Evolutionary conservation across 495 filamentous ascomycete species (phyloP).

Genomic region (Aspergillus sparsus): DNA sequence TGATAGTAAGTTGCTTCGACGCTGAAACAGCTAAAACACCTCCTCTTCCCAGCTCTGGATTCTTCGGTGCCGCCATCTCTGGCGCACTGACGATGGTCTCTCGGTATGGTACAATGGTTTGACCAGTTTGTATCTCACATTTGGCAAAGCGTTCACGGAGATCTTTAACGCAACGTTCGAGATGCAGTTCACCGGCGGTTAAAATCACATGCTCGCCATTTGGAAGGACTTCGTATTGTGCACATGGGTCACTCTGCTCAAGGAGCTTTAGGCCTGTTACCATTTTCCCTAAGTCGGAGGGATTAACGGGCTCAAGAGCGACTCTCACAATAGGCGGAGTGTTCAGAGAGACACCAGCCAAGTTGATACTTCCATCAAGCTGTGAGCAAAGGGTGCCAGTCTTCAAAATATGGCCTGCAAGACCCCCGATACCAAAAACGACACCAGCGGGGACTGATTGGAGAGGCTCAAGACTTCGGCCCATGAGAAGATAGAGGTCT

Average conservation of each 20-base stretch:
- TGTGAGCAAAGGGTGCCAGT: constrained; percentile 92
- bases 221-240: constrained; percentile 88
- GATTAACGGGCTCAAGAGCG: constrained; percentile 85
- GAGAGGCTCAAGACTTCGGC: constrained; percentile 80
- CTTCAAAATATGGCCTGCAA: constrained; percentile 90
- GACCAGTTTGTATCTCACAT: constrained; percentile 92
- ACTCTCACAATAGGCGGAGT: constrained; percentile 92
- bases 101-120: constrained; percentile 92
- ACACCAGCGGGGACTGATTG: constrained; percentile 86
- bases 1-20: constrained; percentile 81
- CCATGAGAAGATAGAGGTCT: constrained; percentile 95
- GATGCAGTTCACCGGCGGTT: constrained; percentile 91
- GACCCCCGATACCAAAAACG: constrained; percentile 91
- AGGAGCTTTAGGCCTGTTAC: constrained; percentile 83
- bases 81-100: constrained; percentile 84
- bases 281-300: constrained; percentile 89
- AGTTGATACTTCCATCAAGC: constrained; percentile 83
- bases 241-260: constrained; percentile 93
- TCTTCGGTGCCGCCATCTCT: constrained; percentile 88
- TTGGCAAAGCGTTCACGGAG: constrained; percentile 88
- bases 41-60: constrained; percentile 86
- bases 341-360: constrained; percentile 79
- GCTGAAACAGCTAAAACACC: constrained; percentile 71
- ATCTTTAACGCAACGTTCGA: constrained; percentile 94
- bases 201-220: constrained; percentile 95